phyloP scores from a whole-genome alignment of 2,329 filamentous ascomycete species.

The Neofusicoccum laricinum region DNA sequence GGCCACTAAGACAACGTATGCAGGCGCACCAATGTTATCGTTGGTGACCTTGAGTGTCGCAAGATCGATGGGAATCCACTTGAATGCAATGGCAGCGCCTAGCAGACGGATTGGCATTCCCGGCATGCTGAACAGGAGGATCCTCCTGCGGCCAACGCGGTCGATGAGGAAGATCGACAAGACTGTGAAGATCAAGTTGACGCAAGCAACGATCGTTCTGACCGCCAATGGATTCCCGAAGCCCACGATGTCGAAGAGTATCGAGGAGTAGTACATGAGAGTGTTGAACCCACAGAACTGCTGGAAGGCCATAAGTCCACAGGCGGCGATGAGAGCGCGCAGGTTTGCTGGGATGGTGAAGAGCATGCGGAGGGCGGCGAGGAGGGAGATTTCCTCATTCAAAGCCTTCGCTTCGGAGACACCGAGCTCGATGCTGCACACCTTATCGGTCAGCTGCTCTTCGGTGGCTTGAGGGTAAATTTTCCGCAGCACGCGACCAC shows the following conservation, averaged over 20 bases:
- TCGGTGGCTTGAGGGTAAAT: slow-evolving; percentile 28
- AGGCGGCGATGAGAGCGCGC: slow-evolving; percentile 38
- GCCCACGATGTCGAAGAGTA: slow-evolving; percentile 57
- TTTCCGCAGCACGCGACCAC: slow-evolving; percentile 33
- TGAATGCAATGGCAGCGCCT: slow-evolving; percentile 60
- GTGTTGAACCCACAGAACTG: slow-evolving; percentile 60
- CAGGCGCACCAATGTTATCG: slow-evolving; percentile 30
- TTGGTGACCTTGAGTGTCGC: slow-evolving; percentile 33
- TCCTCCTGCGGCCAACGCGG: slow-evolving; percentile 70
- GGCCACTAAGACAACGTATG: slow-evolving; percentile 33
- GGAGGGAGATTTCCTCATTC: slow-evolving; percentile 32
- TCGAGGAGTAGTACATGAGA: slow-evolving; percentile 70
- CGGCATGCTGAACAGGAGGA: slow-evolving; percentile 46
- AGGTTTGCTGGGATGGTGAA: slow-evolving; percentile 38
- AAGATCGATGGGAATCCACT: slow-evolving; percentile 42
- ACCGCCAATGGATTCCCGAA: slow-evolving; percentile 78
- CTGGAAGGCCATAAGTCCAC: slow-evolving; percentile 55
- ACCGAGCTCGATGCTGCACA: slow-evolving; percentile 27
- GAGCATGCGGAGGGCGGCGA: slow-evolving; percentile 22
- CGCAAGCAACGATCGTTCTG: slow-evolving; percentile 74
- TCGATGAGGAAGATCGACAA: slow-evolving; percentile 76
- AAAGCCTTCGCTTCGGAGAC: slow-evolving; percentile 34
- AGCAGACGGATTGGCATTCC: slow-evolving; percentile 73
- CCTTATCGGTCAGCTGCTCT: slow-evolving; percentile 19
- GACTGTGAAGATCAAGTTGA: slow-evolving; percentile 77